A percentile compares a stretch with the other conserved stretches of the same genome.
Evolutionary conservation across 2,329 filamentous ascomycete genomes (phyloP).

Genomic region (Teratosphaeria gauchensis): DNA sequence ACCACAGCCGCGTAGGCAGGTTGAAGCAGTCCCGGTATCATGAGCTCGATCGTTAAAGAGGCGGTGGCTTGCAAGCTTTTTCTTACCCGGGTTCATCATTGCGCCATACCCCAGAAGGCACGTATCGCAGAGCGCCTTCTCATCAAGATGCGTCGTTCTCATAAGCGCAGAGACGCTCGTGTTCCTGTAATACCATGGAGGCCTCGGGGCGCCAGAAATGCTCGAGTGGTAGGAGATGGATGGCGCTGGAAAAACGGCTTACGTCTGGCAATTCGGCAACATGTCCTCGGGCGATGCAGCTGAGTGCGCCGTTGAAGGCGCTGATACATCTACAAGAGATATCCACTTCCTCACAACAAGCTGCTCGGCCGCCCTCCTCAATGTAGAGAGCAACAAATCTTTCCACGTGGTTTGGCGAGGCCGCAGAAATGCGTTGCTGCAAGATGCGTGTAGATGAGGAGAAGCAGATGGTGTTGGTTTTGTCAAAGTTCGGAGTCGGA

Average conservation of each 20-base stretch:
- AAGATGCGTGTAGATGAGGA: neutral
- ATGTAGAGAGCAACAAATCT: neutral
- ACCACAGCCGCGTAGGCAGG: neutral
- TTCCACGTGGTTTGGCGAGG: constrained; percentile 6
- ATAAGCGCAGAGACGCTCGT: neutral
- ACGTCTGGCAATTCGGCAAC: no score
- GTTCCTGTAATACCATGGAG: neutral
- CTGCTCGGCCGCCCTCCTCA: neutral
- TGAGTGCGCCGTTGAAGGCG: neutral
- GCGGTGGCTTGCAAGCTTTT: neutral
- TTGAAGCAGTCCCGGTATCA: neutral
- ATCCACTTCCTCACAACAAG: neutral
- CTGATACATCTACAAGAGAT: neutral
- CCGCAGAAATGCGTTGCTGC: neutral
- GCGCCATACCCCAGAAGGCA: neutral
- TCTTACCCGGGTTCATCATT: neutral
- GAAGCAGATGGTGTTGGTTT: neutral
- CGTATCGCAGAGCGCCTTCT: neutral
- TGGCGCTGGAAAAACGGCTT: neutral
- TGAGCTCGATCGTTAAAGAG: neutral
- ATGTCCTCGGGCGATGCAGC: neutral
- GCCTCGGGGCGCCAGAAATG: neutral
- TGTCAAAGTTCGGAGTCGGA: neutral
- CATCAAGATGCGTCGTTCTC: neutral
- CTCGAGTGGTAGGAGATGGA: neutral